Evolutionary conservation across 306 rosid genomes (phyloP), one percentile per base, ranked within the genome.

Genomic region (Pueraria montana): DNA sequence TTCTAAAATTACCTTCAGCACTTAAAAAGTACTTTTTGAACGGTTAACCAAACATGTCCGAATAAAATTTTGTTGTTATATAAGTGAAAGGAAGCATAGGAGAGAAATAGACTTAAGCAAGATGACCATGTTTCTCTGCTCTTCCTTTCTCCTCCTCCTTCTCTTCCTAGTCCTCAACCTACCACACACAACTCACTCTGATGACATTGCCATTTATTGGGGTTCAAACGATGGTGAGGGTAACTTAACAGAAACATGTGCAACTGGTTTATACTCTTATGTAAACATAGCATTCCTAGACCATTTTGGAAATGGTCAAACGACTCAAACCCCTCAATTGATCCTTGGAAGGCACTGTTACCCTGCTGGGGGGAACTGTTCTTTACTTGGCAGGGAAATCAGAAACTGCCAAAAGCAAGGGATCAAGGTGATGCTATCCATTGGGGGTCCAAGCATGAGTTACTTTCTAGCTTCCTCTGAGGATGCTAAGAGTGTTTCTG

Each of bases 391-490:
- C 46, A 4, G 8, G 7, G 80, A 78, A 27, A 84, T 91, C 17
- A 89, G 24, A 27, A 17, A 27, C 17, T 87, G 89, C 63, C 91
- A 91, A n/a, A 68, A 74, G 62, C 73, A 11, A 76, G 89, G 94
- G 11, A 63, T 90, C 45, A 83, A 87, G 30, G 82, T 83, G 32
- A 11, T 89, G 42, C 91, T 91, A 34, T 79, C 89, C 1, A 71
- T 89, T 0, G 88, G 87, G 6, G 88, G 86, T 6, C 2, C 9
- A 20, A 0, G 21, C 0, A 75, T 85, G 11, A 52, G 21, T 45
- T 86, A 77, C 78, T 58, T 80, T 48, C 74, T 87, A 0, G 16
- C 87, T 59, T 89, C 91, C 8, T 12, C 79, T 13, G 49, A 46
- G 0, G 88, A 89, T 45, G 93, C 90, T 6, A 84, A 76, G 23